phyloP scores from a whole-genome alignment of 1,139 yeast species.

The Suhomyces ambrosiae region DNA sequence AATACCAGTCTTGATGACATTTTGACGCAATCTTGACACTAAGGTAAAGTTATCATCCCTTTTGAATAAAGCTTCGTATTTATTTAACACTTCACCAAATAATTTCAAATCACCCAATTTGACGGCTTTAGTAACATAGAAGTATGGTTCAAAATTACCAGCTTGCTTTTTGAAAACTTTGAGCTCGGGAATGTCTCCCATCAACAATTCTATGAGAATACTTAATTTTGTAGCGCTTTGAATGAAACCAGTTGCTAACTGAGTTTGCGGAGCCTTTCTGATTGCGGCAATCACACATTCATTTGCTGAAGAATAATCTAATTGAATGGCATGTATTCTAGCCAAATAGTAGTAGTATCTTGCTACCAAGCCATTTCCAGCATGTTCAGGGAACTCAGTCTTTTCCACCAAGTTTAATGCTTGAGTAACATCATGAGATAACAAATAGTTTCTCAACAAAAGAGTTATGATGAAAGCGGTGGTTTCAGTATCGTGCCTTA shows the following conservation, averaged over 20 bases:
- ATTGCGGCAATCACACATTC: conserved; percentile 91
- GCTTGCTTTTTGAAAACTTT: conserved; percentile 72
- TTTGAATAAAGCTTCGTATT: conserved; percentile 63
- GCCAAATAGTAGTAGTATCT: conserved; percentile 91
- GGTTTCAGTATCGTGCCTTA: conserved; percentile 91
- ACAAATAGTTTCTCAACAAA: conserved; percentile 76
- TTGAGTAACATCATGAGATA: conserved; percentile 78
- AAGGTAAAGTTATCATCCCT: conserved; percentile 83
- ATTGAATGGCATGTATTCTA: conserved; percentile 85
- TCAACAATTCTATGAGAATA: conserved; percentile 84
- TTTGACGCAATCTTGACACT: conserved; percentile 88
- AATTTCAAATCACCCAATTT: conserved; percentile 85
- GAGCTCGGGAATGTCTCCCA: conserved; percentile 97
- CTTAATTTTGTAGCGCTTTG: conserved; percentile 89
- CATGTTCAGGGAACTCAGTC: conserved; percentile 81
- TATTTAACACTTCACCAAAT: conserved; percentile 72
- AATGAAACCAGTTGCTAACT: conserved; percentile 80
- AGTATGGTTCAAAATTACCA: conserved; percentile 68
- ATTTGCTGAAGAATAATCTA: conserved; percentile 88
- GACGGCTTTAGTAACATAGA: conserved; percentile 88
- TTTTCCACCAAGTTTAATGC: conserved; percentile 91
- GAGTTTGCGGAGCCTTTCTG: conserved; percentile 95
- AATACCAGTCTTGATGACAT: conserved; percentile 97
- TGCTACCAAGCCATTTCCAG: conserved; percentile 87
- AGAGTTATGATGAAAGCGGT: conserved; percentile 85